Evolutionary conservation across 768 basidiomycete species (phyloP).

Genomic region (Trametes sanguinea): DNA sequence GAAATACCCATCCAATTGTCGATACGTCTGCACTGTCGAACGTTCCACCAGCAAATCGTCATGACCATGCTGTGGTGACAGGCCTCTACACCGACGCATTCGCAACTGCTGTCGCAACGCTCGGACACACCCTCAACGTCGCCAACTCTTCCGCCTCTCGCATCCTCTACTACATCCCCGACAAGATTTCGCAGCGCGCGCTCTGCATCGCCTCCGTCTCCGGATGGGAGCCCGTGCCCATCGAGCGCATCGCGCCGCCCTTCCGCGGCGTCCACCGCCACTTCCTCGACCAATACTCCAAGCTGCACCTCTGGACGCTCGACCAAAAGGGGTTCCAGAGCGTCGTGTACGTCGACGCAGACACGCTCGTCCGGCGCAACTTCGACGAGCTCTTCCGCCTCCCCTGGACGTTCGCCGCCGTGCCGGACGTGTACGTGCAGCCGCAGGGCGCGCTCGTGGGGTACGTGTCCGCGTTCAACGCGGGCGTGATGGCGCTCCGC

Average conservation of each 20-base stretch:
- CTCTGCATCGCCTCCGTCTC: slow-evolving; percentile 34
- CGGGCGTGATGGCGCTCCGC: slow-evolving; percentile 38
- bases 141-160: slow-evolving; percentile 33
- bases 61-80: slow-evolving; percentile 33
- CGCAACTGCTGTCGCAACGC: slow-evolving; percentile 33
- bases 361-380: slow-evolving; percentile 36
- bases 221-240: slow-evolving; percentile 35
- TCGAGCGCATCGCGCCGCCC: slow-evolving; percentile 37
- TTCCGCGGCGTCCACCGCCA: slow-evolving; percentile 33
- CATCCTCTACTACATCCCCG: slow-evolving; percentile 36
- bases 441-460: slow-evolving; percentile 17
- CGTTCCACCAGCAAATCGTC: slow-evolving; percentile 12
- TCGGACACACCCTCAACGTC: slow-evolving; percentile 33
- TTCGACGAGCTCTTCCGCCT: slow-evolving; percentile 39
- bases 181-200: slow-evolving; percentile 32
- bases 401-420: slow-evolving; percentile 38
- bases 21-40: not conserved
- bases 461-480: slow-evolving; percentile 38
- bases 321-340: slow-evolving; percentile 32
- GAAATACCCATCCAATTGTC: slow-evolving; percentile 23
- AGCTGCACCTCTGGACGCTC: slow-evolving; percentile 39
- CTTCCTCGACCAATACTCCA: slow-evolving; percentile 40
- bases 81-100: slow-evolving; percentile 37
- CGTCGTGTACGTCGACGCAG: slow-evolving; percentile 39
- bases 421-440: slow-evolving; percentile 35